Base-by-base conservation (phyloP, 1,139 yeast species). In the Yamadazyma songkhlaensis region DNA sequence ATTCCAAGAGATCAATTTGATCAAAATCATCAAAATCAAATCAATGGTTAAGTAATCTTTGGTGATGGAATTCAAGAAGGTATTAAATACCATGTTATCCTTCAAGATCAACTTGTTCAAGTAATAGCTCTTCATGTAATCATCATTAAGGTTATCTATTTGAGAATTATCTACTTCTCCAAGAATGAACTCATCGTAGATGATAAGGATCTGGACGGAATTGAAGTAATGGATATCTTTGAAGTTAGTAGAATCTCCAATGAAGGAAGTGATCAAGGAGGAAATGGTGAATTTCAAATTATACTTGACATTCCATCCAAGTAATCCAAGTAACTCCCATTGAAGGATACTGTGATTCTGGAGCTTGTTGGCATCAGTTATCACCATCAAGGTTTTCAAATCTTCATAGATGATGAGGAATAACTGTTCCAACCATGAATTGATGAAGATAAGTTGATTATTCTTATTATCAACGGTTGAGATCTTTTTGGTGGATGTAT, bases 221-320 rank as follows among this genome's bases (percentile, higher is more conserved):
- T 65, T 68, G 47, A 66, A 68, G 42, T 63, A 68, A 43, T 67
- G 72, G 45, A 67, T 62, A 1, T 62, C 65, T 14, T 37, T 35
- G n/a, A 65, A 47, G 20, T 54, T 59, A 4, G 51, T 47, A 2
- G 62, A 53, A 9, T 51, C 52, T 1, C 70, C 72, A 49, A 62
- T 50, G 2, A 62, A 66, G 45, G 73, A 62, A 3, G 76, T 70
- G 13, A 67, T 62, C 24, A 70, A 50, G 2, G 72, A 61, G 36
- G 69, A 61, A 3, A 69, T 59, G 1, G 70, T 62, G 29, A 65
- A 69, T 36, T 58, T 59, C 31, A 69, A 47, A 39, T 68, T 67
- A 44, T 56, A 67, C 44, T 69, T 69, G 32, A 60, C 67, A 9
- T 59, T 52, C 72, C 73, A 69, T 2, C 74, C 72, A 25, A 68